phyloP scores from a whole-genome alignment of 2,329 filamentous ascomycete genomes.

The Aspergillus persii region DNA sequence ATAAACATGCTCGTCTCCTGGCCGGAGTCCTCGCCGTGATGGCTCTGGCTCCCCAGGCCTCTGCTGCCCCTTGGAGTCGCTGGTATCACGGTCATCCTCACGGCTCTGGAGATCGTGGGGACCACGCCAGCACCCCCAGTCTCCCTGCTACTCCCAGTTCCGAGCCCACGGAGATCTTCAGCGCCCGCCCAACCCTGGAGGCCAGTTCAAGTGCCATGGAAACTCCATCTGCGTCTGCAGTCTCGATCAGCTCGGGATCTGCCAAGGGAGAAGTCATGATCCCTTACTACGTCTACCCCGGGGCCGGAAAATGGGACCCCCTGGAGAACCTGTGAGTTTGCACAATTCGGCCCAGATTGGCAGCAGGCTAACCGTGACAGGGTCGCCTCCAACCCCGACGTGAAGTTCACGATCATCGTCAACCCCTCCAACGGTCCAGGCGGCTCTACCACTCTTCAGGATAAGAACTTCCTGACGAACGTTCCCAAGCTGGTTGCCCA shows the following conservation, averaged over 20 bases:
- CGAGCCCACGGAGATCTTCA: background rate
- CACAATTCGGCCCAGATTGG: background rate
- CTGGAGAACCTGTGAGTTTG: background rate
- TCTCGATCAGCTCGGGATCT: background rate
- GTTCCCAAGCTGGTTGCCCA: background rate
- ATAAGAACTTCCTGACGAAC: conserved; percentile 8
- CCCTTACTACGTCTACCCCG: background rate
- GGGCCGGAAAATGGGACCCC: background rate
- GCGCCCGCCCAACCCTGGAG: background rate
- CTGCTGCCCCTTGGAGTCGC: background rate
- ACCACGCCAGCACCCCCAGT: background rate
- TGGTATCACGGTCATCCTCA: background rate
- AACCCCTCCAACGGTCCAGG: conserved; percentile 20
- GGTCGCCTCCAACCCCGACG: conserved; percentile 9
- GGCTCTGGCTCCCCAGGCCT: background rate
- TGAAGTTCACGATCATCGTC: conserved; percentile 22
- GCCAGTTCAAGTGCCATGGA: background rate
- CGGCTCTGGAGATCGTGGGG: background rate
- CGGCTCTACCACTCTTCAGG: conserved; percentile 1
- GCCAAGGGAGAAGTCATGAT: background rate
- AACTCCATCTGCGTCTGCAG: background rate
- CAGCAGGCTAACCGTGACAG: background rate
- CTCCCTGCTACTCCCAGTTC: background rate
- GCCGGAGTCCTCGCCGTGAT: background rate
- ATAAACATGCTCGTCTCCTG: background rate